Conservation (phyloP, 208 protist species). For the Trypanosoma conorhini region DNA sequence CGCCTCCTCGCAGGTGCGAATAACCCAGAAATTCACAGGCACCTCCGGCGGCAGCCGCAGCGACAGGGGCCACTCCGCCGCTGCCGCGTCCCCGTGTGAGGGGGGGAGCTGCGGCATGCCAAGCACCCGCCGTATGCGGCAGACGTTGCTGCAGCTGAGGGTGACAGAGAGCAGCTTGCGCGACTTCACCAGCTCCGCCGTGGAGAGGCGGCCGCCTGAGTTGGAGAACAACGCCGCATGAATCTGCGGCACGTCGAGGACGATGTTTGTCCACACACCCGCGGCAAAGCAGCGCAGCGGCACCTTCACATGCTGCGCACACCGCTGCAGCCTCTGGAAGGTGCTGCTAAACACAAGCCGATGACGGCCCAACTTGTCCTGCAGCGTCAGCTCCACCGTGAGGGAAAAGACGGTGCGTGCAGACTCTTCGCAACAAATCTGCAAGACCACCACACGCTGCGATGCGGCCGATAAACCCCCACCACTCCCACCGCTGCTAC, state of each 20-base stretch:
- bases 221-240: constrained; percentile 29
- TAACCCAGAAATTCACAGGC: constrained; percentile 23
- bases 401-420: constrained; percentile 18
- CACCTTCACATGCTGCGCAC: constrained; percentile 62
- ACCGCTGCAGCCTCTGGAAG: constrained; percentile 32
- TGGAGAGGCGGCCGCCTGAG: constrained; percentile 6
- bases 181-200: constrained; percentile 30
- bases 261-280: constrained; percentile 70
- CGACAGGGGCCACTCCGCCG: constrained; percentile 28
- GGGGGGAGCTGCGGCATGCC: constrained; percentile 45
- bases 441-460: constrained; percentile 50
- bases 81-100: background rate
- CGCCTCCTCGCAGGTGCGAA: constrained; percentile 29
- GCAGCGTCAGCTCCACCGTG: constrained; percentile 30
- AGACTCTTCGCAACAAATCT: constrained; percentile 49
- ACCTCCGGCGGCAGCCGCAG: constrained; percentile 44
- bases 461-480: constrained; percentile 10
- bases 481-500: background rate
- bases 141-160: constrained; percentile 33
- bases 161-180: constrained; percentile 28
- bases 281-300: constrained; percentile 48
- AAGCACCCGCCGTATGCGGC: constrained; percentile 59
- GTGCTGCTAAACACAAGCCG: constrained; percentile 49
- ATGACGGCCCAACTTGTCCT: constrained; percentile 33
- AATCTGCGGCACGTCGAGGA: constrained; percentile 50